Conservation (phyloP, 192 early-diverging fungal species). For the Coemansia sp. region DNA sequence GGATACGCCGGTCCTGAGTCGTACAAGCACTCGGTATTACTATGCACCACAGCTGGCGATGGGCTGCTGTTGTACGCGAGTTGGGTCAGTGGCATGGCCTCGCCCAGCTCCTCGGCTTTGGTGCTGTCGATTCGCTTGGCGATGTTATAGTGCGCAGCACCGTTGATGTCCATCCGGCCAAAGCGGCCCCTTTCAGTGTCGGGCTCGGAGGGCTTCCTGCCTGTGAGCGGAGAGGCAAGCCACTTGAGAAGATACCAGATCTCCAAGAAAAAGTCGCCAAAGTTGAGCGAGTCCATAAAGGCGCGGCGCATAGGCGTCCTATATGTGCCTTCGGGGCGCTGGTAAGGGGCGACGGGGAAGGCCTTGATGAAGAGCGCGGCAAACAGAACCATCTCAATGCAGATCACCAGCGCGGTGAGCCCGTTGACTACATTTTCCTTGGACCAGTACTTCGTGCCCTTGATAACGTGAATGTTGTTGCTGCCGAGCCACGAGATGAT, state of each 20-base stretch:
- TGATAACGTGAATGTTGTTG: constrained; percentile 52
- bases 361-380: constrained; percentile 55
- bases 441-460: constrained; percentile 57
- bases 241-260: constrained; percentile 50
- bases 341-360: constrained; percentile 41
- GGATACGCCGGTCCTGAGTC: not conserved
- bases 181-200: constrained; percentile 52
- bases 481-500: constrained; percentile 57
- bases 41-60: constrained; percentile 2
- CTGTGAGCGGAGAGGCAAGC: constrained; percentile 32
- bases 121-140: constrained; percentile 19
- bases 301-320: constrained; percentile 50
- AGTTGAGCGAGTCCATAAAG: constrained; percentile 52
- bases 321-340: constrained; percentile 26
- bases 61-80: constrained; percentile 12
- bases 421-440: constrained; percentile 55
- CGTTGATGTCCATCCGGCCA: constrained; percentile 52
- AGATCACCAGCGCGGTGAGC: constrained; percentile 55
- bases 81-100: constrained; percentile 34
- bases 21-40: not conserved
- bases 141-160: constrained; percentile 43
- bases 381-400: constrained; percentile 60
- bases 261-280: constrained; percentile 46
- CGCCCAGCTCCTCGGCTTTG: constrained; percentile 26
- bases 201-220: constrained; percentile 26